Evolutionary conservation across 2,329 filamentous ascomycete genomes (phyloP).

Genomic region (Fusarium stilboides): DNA sequence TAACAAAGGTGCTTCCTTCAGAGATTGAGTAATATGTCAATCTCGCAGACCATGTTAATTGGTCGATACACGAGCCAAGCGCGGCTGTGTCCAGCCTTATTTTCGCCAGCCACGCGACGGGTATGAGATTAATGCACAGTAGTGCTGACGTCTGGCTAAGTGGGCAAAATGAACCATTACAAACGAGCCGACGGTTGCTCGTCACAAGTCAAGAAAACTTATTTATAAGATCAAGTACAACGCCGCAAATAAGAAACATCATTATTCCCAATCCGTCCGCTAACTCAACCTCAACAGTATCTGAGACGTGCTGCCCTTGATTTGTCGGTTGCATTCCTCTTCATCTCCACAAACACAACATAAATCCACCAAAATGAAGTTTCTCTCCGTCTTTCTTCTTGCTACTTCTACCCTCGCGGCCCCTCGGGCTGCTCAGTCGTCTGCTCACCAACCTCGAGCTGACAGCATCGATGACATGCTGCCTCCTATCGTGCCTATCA

Average conservation of each 20-base stretch:
- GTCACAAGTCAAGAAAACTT: not conserved
- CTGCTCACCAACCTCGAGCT: conserved; percentile 5
- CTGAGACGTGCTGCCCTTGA: fast-evolving
- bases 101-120: not conserved
- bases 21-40: not conserved
- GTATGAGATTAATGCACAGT: not conserved
- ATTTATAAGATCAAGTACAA: conserved; percentile 2
- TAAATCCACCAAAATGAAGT: not conserved
- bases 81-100: not conserved
- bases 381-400: conserved; percentile 2
- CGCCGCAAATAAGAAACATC: not conserved
- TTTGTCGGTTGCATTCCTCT: not conserved
- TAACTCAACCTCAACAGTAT: not conserved
- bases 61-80: not conserved
- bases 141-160: not conserved
- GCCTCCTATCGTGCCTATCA: conserved; percentile 27
- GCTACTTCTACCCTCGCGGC: conserved; percentile 22
- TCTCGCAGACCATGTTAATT: not conserved
- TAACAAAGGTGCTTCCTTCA: not conserved
- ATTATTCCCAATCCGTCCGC: not conserved
- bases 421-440: conserved; percentile 6
- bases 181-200: not conserved
- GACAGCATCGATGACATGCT: conserved; percentile 27
- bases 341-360: not conserved
- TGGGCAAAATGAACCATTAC: not conserved